A percentile compares a stretch with the other conserved stretches of the same genome.
Evolutionary conservation across 2,329 filamentous ascomycete genomes (phyloP).

Genomic region (Chaetomium sp.): DNA sequence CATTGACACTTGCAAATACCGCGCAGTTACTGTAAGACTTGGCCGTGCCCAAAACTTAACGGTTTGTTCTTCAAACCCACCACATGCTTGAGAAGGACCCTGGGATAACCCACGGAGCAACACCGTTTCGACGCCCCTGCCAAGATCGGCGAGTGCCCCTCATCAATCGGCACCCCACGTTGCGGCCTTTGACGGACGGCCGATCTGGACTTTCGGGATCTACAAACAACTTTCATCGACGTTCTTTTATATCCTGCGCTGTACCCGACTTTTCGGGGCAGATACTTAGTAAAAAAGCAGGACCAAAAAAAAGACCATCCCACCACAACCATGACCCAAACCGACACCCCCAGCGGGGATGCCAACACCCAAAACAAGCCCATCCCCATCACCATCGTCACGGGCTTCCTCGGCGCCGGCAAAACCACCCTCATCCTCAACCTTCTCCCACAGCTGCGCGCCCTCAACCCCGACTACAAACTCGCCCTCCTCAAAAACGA

Average conservation of each 20-base stretch:
- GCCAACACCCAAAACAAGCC: slow-evolving; percentile 31
- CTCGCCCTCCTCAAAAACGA: slow-evolving; percentile 97
- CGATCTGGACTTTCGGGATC: neutral
- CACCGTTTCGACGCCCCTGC: slow-evolving; percentile 10
- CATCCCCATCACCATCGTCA: slow-evolving; percentile 89
- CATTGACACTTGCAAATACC: too few species aligned
- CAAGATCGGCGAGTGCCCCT: slow-evolving; percentile 11
- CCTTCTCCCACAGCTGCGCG: slow-evolving; percentile 79
- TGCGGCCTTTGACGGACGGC: neutral
- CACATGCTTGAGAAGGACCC: neutral
- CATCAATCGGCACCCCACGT: neutral
- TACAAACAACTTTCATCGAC: neutral
- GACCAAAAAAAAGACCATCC: too few species aligned
- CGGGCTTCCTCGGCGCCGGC: slow-evolving; percentile 90
- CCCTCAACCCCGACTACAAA: slow-evolving; percentile 66
- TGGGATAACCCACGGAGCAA: neutral
- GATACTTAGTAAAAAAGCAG: neutral
- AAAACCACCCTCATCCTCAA: slow-evolving; percentile 96
- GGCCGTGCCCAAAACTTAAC: too few species aligned
- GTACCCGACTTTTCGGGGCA: neutral
- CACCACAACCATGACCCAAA: slow-evolving; percentile 13
- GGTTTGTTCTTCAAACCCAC: too few species aligned
- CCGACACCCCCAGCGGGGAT: slow-evolving; percentile 35
- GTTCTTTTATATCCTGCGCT: neutral
- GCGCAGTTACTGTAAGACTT: too few species aligned